Evolutionary conservation across 208 protist genomes (phyloP).

Genomic region (Crithidia fasciculata): DNA sequence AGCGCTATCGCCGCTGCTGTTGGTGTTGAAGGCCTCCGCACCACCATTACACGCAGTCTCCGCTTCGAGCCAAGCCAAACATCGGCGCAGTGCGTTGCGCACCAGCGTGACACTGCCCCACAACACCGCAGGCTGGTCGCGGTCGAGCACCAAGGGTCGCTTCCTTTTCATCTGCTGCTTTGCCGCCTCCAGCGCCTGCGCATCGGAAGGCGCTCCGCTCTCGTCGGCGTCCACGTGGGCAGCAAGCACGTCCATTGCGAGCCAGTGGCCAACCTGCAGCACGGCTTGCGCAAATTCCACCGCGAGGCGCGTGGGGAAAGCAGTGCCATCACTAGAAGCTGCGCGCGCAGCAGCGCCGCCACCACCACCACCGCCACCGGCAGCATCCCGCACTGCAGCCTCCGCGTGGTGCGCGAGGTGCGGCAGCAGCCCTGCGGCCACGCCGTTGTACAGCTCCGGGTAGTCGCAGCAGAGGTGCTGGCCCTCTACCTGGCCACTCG

Average conservation of each 20-base stretch:
- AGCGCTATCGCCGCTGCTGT: neutral
- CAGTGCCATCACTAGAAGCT: neutral
- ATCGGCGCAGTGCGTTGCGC: slow-evolving; percentile 63
- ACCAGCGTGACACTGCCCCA: slow-evolving; percentile 57
- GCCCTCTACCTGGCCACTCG: slow-evolving; percentile 29
- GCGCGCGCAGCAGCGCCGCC: neutral
- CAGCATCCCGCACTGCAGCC: slow-evolving; percentile 18
- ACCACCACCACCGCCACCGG: neutral
- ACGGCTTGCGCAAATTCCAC: slow-evolving; percentile 74
- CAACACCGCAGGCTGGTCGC: slow-evolving; percentile 51
- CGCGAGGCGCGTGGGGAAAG: slow-evolving; percentile 46
- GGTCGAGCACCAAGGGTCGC: slow-evolving; percentile 53
- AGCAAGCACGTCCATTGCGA: slow-evolving; percentile 53
- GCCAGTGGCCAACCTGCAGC: slow-evolving; percentile 61
- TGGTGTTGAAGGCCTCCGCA: neutral
- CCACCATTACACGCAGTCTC: slow-evolving; percentile 6
- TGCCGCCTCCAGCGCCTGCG: neutral
- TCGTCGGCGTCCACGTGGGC: slow-evolving; percentile 33
- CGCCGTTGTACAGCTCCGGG: slow-evolving; percentile 35
- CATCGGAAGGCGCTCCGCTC: neutral
- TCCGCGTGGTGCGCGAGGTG: slow-evolving; percentile 49
- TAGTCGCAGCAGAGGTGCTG: slow-evolving; percentile 61
- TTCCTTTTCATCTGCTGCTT: neutral
- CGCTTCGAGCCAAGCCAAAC: slow-evolving; percentile 43
- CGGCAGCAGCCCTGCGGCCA: slow-evolving; percentile 49